A percentile compares a stretch with the other conserved stretches of the same genome.
Evolutionary conservation across 352 stramenopile species (phyloP).

Genomic region (Globisporangium emineosum): DNA sequence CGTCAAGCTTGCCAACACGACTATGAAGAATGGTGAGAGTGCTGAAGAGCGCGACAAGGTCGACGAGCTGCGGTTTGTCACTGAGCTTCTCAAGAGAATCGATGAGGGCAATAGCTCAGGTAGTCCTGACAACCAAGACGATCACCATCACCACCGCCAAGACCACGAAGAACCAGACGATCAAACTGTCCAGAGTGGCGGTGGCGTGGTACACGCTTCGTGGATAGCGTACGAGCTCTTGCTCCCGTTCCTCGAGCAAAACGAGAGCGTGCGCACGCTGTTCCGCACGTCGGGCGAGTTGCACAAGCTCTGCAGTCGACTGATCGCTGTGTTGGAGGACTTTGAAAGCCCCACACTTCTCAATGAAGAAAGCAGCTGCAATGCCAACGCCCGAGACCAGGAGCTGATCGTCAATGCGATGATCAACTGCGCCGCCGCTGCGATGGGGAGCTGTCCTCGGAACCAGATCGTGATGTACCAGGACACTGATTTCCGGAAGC

Average conservation of each 20-base stretch:
- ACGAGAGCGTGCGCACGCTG: constrained; percentile 36
- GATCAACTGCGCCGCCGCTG: constrained; percentile 40
- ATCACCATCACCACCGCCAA: background rate
- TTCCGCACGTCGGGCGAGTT: constrained; percentile 62
- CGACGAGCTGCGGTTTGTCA: constrained; percentile 48
- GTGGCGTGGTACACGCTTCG: constrained; percentile 11
- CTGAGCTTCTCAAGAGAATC: constrained; percentile 48
- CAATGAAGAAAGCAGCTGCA: background rate
- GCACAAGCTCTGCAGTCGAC: constrained; percentile 36
- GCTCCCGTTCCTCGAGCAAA: constrained; percentile 47
- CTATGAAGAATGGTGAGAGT: background rate
- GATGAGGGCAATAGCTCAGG: constrained; percentile 20
- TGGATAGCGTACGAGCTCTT: constrained; percentile 54
- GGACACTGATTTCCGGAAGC: constrained; percentile 29
- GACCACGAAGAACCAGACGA: background rate
- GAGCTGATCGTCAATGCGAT: constrained; percentile 35
- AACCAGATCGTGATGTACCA: constrained; percentile 65
- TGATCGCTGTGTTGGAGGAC: constrained; percentile 20
- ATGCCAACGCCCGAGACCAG: background rate
- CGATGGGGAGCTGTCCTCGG: constrained; percentile 31
- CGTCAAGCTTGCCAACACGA: background rate
- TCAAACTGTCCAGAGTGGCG: background rate
- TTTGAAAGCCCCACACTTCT: background rate
- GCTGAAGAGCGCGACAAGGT: constrained; percentile 4
- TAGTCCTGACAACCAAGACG: background rate